Evolutionary conservation across 2,329 filamentous ascomycete species (phyloP).

Genomic region (Apiospora kogelbergensis): DNA sequence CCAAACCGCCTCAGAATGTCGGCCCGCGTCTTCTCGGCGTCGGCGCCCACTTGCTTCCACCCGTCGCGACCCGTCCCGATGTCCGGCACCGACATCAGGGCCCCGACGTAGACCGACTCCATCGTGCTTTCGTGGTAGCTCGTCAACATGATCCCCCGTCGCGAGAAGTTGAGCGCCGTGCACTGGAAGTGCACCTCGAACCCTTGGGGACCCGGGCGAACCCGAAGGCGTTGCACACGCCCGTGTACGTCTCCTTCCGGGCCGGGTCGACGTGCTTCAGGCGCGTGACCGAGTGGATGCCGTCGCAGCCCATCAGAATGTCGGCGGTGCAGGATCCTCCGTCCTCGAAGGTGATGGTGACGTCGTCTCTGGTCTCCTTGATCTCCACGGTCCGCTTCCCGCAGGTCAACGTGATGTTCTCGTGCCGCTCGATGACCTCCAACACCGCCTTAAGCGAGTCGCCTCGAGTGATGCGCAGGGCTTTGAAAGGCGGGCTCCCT

Average conservation of each 20-base stretch:
- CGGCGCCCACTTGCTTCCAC: conserved; percentile 14
- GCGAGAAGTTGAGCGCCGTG: conserved; percentile 14
- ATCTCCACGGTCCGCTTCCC: conserved; percentile 12
- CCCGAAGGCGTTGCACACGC: conserved; percentile 14
- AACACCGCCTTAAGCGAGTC: conserved; percentile 14
- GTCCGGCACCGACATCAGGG: conserved; percentile 11
- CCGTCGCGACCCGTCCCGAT: conserved; percentile 12
- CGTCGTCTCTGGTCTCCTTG: conserved; percentile 9
- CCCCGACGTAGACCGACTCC: conserved; percentile 15
- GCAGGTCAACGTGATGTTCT: conserved; percentile 11
- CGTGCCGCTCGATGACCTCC: conserved; percentile 6
- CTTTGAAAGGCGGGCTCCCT: conserved; percentile 12
- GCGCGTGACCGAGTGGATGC: conserved; percentile 12
- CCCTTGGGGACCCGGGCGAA: not conserved
- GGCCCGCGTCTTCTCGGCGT: conserved; percentile 12
- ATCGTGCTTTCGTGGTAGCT: conserved; percentile 11
- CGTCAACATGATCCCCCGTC: conserved; percentile 12
- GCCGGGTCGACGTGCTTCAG: conserved; percentile 12
- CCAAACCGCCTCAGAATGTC: conserved; percentile 12
- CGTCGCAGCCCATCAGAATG: conserved; percentile 15
- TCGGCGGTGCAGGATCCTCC: not conserved
- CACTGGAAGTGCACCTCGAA: conserved; percentile 14
- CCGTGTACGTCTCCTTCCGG: conserved; percentile 13
- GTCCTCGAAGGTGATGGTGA: conserved; percentile 10
- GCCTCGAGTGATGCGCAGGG: conserved; percentile 13